Evolutionary conservation across 495 filamentous ascomycete genomes (phyloP).

Genomic region (Aspergillus nidulans): DNA sequence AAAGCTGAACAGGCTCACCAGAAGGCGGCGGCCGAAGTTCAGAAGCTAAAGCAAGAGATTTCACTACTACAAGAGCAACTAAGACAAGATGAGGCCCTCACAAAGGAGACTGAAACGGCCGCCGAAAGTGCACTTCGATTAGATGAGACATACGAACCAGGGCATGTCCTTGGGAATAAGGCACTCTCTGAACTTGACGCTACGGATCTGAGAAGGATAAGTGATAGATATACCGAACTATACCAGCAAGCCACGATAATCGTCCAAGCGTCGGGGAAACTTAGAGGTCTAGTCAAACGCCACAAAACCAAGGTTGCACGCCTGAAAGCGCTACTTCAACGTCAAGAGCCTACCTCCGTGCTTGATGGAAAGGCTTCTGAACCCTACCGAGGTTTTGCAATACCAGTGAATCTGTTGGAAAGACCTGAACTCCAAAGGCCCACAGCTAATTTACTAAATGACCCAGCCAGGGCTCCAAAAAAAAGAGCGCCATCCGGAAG

Average conservation of each 20-base stretch:
- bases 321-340: conserved; percentile 28
- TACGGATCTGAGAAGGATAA: conserved; percentile 14
- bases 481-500: background rate
- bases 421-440: background rate
- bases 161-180: conserved; percentile 16
- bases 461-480: background rate
- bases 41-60: conserved; percentile 26
- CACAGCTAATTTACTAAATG: background rate
- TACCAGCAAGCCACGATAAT: conserved; percentile 29
- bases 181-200: background rate
- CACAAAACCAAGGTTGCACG: conserved; percentile 37
- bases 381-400: conserved; percentile 22
- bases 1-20: conserved; percentile 21
- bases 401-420: background rate
- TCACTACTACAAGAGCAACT: conserved; percentile 23
- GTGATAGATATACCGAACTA: conserved; percentile 29
- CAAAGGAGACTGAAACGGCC: conserved; percentile 11
- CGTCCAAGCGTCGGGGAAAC: conserved; percentile 19
- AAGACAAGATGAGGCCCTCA: conserved; percentile 12
- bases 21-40: conserved; percentile 17
- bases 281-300: conserved; percentile 29
- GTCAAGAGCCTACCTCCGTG: conserved; percentile 28
- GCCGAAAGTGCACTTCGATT: conserved; percentile 12
- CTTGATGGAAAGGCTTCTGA: conserved; percentile 22
- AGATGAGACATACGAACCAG: conserved; percentile 28